These are phyloP conservation scores for Lactarius psammicola DNA, from an alignment of 768 basidiomycete species.

Conservation along the genomic window DNA sequence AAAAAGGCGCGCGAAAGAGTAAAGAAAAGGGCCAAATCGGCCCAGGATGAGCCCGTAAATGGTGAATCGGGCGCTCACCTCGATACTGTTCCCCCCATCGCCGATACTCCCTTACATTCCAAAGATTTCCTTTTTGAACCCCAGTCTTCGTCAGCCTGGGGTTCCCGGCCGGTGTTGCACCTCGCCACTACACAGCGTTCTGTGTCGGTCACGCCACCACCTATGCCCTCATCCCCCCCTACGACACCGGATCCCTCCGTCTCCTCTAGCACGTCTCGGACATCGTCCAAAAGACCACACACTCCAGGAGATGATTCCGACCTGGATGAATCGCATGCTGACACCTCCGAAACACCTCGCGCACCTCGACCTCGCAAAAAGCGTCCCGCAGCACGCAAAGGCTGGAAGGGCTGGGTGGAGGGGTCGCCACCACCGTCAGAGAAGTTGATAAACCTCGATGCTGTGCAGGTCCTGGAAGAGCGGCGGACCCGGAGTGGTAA, in stretches of 20 bases:
- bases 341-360: conserved; percentile 31
- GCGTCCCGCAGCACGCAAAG: conserved; percentile 67
- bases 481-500: conserved; percentile 81
- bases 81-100: conserved; percentile 29
- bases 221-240: conserved; percentile 64
- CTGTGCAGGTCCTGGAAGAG: conserved; percentile 66
- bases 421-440: conserved; percentile 77
- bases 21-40: conserved; percentile 44
- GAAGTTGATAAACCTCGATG: conserved; percentile 80
- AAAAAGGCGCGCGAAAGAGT: conserved; percentile 54
- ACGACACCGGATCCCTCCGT: conserved; percentile 75
- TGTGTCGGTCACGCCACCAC: conserved; percentile 66
- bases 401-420: conserved; percentile 92
- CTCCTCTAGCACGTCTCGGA: conserved; percentile 69
- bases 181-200: conserved; percentile 69
- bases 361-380: conserved; percentile 42
- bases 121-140: conserved; percentile 23
- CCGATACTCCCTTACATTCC: conserved; percentile 26
- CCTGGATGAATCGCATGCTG: conserved; percentile 28
- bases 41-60: conserved; percentile 31
- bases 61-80: conserved; percentile 28
- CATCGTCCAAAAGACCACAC: conserved; percentile 75
- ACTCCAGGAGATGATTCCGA: conserved; percentile 62
- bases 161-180: conserved; percentile 67
- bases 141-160: conserved; percentile 57